A percentile compares a stretch with the other conserved stretches of the same genome.
phyloP scores from a whole-genome alignment of 352 stramenopile genomes.

The Pythium folliculosum region DNA sequence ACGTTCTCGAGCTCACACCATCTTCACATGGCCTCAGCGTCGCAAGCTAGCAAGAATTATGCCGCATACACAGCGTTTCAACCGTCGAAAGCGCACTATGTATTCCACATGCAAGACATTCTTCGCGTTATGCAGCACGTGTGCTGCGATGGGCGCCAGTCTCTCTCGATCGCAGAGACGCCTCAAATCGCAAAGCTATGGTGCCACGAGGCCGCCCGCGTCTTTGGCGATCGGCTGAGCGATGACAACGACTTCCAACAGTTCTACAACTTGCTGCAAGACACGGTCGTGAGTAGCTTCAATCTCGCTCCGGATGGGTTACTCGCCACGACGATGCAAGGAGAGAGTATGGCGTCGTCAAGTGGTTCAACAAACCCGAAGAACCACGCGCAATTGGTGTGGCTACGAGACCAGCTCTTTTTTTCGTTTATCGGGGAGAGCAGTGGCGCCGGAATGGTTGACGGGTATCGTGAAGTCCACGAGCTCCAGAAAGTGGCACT shows the following conservation, averaged over 20 bases:
- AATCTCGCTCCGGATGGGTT: constrained; percentile 44
- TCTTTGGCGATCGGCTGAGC: constrained; percentile 54
- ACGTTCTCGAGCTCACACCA: constrained; percentile 13
- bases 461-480: constrained; percentile 60
- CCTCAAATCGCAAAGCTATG: constrained; percentile 54
- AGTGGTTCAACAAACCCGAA: constrained; percentile 10
- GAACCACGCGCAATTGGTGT: constrained; percentile 21
- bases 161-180: constrained; percentile 47
- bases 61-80: constrained; percentile 27
- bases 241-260: constrained; percentile 33
- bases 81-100: constrained; percentile 54
- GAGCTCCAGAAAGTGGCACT: constrained; percentile 56
- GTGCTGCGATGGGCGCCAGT: constrained; percentile 40
- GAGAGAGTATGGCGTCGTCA: neutral
- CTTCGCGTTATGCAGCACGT: constrained; percentile 48
- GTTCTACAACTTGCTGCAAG: constrained; percentile 51
- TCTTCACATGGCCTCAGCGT: neutral
- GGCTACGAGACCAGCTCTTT: constrained; percentile 49
- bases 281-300: constrained; percentile 51
- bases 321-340: constrained; percentile 20
- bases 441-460: constrained; percentile 35
- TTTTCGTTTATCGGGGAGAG: constrained; percentile 64
- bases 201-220: constrained; percentile 66
- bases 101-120: constrained; percentile 43
- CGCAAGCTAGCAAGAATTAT: constrained; percentile 1